Evolutionary conservation across 768 basidiomycete species (phyloP).

Genomic region (Boletus rubropictus): DNA sequence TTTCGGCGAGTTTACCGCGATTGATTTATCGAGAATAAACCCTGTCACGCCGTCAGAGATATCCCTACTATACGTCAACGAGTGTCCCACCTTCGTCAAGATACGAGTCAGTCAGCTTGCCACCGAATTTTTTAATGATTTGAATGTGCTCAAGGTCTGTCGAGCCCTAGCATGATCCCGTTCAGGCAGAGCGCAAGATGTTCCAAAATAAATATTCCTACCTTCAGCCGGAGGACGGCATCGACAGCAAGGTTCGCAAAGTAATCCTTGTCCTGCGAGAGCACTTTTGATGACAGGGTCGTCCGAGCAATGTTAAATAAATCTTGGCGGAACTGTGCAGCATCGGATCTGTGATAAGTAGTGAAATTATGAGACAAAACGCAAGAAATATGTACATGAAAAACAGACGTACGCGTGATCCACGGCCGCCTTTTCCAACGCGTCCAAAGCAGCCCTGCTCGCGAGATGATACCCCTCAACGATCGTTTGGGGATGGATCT

Average conservation of each 20-base stretch:
- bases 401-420: slow-evolving; percentile 70
- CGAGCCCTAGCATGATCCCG: slow-evolving; percentile 61
- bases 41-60: slow-evolving; percentile 39
- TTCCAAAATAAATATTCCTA: slow-evolving; percentile 19
- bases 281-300: slow-evolving; percentile 91
- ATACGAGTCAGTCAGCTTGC: slow-evolving; percentile 96
- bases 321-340: slow-evolving; percentile 75
- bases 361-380: background rate
- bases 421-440: slow-evolving; percentile 74
- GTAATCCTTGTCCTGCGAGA: slow-evolving; percentile 95
- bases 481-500: slow-evolving; percentile 97
- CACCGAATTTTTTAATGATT: slow-evolving; percentile 99
- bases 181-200: slow-evolving; percentile 1
- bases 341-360: slow-evolving; percentile 51
- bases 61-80: background rate
- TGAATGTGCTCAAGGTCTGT: slow-evolving; percentile 97
- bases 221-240: slow-evolving; percentile 89
- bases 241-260: slow-evolving; percentile 97
- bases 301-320: slow-evolving; percentile 95
- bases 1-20: slow-evolving; percentile 92
- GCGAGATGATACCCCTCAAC: slow-evolving; percentile 96
- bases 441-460: slow-evolving; percentile 73
- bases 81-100: slow-evolving; percentile 76
- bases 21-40: slow-evolving; percentile 96
- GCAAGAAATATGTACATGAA: background rate